Conservation (phyloP, 2,329 filamentous ascomycete species). For the Chrysoporthe austroafricana region DNA sequence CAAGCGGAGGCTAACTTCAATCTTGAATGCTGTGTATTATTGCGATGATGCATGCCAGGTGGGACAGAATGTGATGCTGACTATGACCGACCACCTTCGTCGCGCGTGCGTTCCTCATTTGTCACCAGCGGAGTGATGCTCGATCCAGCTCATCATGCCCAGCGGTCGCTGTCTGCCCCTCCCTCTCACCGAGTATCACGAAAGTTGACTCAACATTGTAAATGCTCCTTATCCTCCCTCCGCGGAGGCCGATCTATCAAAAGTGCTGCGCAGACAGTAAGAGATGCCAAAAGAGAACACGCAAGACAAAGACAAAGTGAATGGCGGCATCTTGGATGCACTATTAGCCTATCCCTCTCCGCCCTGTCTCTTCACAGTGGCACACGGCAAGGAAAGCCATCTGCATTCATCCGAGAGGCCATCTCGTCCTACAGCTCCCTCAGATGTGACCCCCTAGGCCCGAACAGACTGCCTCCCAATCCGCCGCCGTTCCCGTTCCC, state of each 20-base stretch:
- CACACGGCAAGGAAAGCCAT: neutral
- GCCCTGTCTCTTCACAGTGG: neutral
- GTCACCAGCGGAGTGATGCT: neutral
- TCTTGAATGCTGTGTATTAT: slow-evolving; percentile 12
- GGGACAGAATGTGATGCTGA: neutral
- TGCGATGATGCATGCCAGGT: neutral
- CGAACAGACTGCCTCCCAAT: slow-evolving; percentile 17
- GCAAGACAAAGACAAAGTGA: neutral
- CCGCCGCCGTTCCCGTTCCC: slow-evolving; percentile 12
- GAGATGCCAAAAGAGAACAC: too few relatives aligned
- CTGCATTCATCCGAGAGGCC: neutral
- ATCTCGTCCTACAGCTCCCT: slow-evolving; percentile 13
- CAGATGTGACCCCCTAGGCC: slow-evolving; percentile 24
- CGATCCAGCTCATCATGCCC: neutral
- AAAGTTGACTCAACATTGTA: neutral
- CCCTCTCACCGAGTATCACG: neutral
- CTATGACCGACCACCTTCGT: neutral
- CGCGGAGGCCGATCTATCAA: neutral
- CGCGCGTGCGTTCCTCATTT: neutral
- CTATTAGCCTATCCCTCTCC: neutral
- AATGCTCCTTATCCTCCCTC: neutral
- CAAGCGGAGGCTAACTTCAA: neutral
- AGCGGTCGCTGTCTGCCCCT: neutral
- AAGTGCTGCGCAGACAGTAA: neutral
- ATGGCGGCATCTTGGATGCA: neutral